These are phyloP conservation scores for Hyphopichia homilentoma DNA, from an alignment of 805 yeast genomes.

Conservation along the genomic window DNA sequence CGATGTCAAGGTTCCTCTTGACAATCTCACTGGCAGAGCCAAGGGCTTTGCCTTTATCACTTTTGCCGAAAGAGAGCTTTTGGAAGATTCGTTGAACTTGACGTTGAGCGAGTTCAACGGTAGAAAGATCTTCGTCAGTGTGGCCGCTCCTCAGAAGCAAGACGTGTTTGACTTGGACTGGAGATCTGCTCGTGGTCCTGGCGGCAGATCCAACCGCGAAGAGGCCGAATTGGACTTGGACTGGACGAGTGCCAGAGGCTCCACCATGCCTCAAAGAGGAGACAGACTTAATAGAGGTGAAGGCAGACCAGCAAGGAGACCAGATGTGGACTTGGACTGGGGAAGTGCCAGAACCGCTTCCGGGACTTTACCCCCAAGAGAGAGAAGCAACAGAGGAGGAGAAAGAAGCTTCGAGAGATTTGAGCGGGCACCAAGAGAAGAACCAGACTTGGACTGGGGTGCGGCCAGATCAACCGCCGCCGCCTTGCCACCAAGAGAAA, in stretches of 20 bases:
- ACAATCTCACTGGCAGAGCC: conserved; percentile 57
- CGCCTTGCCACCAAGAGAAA: conserved; percentile 33
- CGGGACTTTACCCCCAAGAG: conserved; percentile 35
- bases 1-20: conserved; percentile 72
- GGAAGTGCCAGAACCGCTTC: conserved; percentile 39
- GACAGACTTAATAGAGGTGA: conserved; percentile 18
- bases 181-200: conserved; percentile 29
- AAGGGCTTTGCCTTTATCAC: conserved; percentile 56
- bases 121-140: conserved; percentile 50
- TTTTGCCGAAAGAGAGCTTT: conserved; percentile 40
- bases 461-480: conserved; percentile 29
- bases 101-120: conserved; percentile 43
- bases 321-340: conserved; percentile 63
- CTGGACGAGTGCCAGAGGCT: conserved; percentile 33
- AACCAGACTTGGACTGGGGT: conserved; percentile 42
- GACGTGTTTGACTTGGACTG: conserved; percentile 46
- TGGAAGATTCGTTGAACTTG: conserved; percentile 50
- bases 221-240: conserved; percentile 43
- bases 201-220: conserved; percentile 28
- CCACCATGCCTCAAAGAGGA: conserved; percentile 35
- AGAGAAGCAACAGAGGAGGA: conserved; percentile 21
- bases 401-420: conserved; percentile 18
- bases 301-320: conserved; percentile 34
- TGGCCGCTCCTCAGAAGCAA: conserved; percentile 54
- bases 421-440: conserved; percentile 27